Conservation (phyloP, 179 eudicot genomes). For the Dionaea muscipula region DNA sequence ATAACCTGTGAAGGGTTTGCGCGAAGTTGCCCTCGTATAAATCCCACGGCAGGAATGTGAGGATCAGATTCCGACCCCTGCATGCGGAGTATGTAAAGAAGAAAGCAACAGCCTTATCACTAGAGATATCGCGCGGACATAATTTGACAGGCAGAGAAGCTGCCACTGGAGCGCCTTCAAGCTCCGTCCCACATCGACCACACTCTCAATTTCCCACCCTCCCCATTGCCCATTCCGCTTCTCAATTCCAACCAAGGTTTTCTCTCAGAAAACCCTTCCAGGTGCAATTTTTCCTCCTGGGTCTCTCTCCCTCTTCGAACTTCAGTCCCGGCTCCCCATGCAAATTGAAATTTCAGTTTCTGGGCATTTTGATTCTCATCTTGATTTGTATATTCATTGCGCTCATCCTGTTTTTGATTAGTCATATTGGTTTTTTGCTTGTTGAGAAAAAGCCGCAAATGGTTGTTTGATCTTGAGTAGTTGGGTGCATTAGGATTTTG, state of each 20-base stretch:
- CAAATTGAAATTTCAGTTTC: conserved; percentile 7
- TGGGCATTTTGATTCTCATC: neutral
- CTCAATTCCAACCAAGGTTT: conserved; percentile 8
- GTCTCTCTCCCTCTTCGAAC: too few species aligned
- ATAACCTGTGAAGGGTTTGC: too few species aligned
- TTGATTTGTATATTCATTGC: conserved; percentile 3
- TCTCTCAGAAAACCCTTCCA: conserved; percentile 4
- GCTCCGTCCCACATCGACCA: conserved; percentile 13
- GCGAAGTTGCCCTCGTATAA: too few species aligned
- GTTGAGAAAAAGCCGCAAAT: neutral
- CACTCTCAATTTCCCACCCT: neutral
- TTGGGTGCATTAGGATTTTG: conserved; percentile 9
- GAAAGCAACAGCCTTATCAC: conserved; percentile 32
- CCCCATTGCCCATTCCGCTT: conserved; percentile 2
- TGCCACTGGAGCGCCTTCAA: conserved; percentile 35
- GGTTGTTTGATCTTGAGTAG: conserved; percentile 5
- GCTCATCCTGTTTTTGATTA: neutral
- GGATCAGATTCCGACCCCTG: too few species aligned
- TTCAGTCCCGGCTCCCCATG: neutral
- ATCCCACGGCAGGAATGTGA: too few species aligned
- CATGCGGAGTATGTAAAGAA: too few species aligned
- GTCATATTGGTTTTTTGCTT: neutral
- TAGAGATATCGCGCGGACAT: too few species aligned
- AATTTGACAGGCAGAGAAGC: conserved; percentile 40
- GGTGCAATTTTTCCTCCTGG: too few species aligned